Evolutionary conservation across 805 yeast species (phyloP).

Genomic region (Candida succiphila): DNA sequence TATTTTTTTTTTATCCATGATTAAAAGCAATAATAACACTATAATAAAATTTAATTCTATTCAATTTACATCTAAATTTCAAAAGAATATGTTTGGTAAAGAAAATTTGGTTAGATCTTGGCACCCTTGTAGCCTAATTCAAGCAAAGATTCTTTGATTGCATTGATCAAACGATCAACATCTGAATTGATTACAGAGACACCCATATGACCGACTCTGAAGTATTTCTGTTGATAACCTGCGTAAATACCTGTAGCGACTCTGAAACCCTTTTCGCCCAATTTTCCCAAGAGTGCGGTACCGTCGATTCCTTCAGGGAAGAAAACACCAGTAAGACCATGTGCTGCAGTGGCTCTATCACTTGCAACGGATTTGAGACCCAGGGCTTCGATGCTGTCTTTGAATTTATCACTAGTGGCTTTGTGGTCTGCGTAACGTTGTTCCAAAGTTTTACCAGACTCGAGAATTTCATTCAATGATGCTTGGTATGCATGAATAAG

Average conservation of each 20-base stretch:
- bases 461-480: conserved; percentile 62
- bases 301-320: conserved; percentile 70
- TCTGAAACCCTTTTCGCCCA: conserved; percentile 58
- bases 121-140: conserved; percentile 30
- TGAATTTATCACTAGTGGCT: conserved; percentile 54
- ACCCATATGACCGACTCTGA: conserved; percentile 97
- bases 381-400: conserved; percentile 40
- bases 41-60: not conserved
- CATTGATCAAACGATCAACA: conserved; percentile 37
- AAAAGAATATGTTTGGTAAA: not conserved
- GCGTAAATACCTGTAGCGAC: conserved; percentile 89
- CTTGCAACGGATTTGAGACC: conserved; percentile 64
- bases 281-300: conserved; percentile 46
- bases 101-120: not conserved
- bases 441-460: conserved; percentile 32
- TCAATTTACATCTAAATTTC: not conserved
- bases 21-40: not conserved
- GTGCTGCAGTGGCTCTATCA: conserved; percentile 58
- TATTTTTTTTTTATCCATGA: not conserved
- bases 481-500: conserved; percentile 71
- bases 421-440: conserved; percentile 56
- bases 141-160: conserved; percentile 31
- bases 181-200: conserved; percentile 54
- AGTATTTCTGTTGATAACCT: conserved; percentile 70
- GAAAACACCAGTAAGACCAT: conserved; percentile 80